Percentiles rank a stretch among this genome's conserved stretches.
Conservation (phyloP, 2,329 filamentous ascomycete species). For the Trichophyton verrucosum region DNA sequence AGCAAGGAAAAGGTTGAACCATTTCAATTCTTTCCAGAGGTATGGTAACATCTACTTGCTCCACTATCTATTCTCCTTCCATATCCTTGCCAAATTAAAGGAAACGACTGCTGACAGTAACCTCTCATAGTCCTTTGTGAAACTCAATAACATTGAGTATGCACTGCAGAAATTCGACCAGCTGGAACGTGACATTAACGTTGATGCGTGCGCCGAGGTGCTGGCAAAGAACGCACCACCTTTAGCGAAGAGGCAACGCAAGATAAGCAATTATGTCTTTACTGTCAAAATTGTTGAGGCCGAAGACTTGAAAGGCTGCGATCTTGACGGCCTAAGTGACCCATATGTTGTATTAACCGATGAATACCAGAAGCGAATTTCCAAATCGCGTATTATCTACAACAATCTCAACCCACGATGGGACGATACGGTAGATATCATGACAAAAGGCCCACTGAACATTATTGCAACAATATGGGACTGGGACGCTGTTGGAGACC, state of each 20-base stretch:
- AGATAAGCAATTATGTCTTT: slow-evolving; percentile 83
- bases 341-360: slow-evolving; percentile 95
- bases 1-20: slow-evolving; percentile 88
- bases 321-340: slow-evolving; percentile 85
- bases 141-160: slow-evolving; percentile 95
- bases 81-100: neutral
- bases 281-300: slow-evolving; percentile 98
- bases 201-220: slow-evolving; percentile 76
- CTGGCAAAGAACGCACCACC: slow-evolving; percentile 64
- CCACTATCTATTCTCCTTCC: neutral
- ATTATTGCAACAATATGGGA: slow-evolving; percentile 97
- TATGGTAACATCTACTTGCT: slow-evolving; percentile 31
- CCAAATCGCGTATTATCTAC: slow-evolving; percentile 87
- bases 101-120: slow-evolving; percentile 4
- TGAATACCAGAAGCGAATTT: slow-evolving; percentile 91
- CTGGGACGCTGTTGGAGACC: slow-evolving; percentile 91
- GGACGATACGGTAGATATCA: slow-evolving; percentile 96
- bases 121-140: slow-evolving; percentile 70
- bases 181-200: slow-evolving; percentile 78
- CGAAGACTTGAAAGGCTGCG: slow-evolving; percentile 95
- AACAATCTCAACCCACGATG: slow-evolving; percentile 84
- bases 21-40: slow-evolving; percentile 91
- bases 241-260: slow-evolving; percentile 52
- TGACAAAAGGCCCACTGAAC: slow-evolving; percentile 79
- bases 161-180: slow-evolving; percentile 85